These are phyloP conservation scores for Gelatoporia subvermispora DNA, from an alignment of 768 basidiomycete genomes.

Conservation along the genomic window DNA sequence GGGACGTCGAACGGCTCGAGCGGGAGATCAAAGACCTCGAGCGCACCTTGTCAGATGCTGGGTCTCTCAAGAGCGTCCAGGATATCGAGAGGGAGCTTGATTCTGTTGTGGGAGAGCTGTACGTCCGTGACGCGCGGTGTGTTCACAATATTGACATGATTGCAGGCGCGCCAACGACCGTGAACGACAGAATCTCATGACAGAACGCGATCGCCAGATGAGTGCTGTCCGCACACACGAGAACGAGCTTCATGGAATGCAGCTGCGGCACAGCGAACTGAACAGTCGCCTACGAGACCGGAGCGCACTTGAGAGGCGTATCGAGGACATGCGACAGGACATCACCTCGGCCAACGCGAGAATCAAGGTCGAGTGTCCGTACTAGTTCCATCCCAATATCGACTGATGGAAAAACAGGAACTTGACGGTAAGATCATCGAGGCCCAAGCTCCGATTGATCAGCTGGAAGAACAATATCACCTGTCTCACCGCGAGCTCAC, in stretches of 20 bases:
- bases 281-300: constrained; percentile 57
- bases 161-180: constrained; percentile 61
- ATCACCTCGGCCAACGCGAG: constrained; percentile 38
- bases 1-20: constrained; percentile 53
- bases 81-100: constrained; percentile 82
- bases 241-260: constrained; percentile 55
- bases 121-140: constrained; percentile 7
- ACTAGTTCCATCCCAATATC: not conserved
- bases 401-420: constrained; percentile 38
- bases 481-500: constrained; percentile 46
- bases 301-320: constrained; percentile 47
- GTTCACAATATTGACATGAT: constrained; percentile 1
- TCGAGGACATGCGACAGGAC: constrained; percentile 56
- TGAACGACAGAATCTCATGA: constrained; percentile 50
- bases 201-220: constrained; percentile 61
- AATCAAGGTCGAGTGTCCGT: constrained; percentile 42
- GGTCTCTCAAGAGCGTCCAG: constrained; percentile 76
- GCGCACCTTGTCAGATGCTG: constrained; percentile 60
- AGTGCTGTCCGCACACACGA: constrained; percentile 50
- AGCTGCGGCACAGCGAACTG: constrained; percentile 56
- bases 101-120: constrained; percentile 61
- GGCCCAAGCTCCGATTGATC: constrained; percentile 60
- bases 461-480: constrained; percentile 52
- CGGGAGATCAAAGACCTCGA: constrained; percentile 64
- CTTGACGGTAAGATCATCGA: constrained; percentile 56